Base-by-base conservation (phyloP, 2,329 filamentous ascomycete genomes). In the Aspergillus arachidicola region DNA sequence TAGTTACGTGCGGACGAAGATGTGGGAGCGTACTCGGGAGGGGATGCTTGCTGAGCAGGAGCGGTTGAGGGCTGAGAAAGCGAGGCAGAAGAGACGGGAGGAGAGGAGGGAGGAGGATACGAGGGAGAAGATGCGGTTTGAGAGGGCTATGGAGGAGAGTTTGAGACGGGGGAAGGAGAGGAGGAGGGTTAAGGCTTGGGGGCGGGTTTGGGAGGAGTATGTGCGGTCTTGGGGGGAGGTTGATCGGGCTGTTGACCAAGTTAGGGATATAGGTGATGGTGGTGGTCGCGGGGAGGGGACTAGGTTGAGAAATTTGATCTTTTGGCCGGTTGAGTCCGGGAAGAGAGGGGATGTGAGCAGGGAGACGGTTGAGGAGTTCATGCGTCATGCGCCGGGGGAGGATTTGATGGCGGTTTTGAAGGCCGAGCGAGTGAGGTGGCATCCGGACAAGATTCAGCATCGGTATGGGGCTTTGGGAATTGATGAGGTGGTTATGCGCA, bases 401-500 rank as follows among this genome's bases (percentile, higher is more conserved):
- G 28, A 61, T 62, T 60, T 86, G 23, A 59, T 79, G 16, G 81
- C 84, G 51, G 75, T 85, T 6, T 82, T 98, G 58, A 97, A 96
- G 78, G 82, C 87, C 6, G 95, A 99, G 81, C 87, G 95, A 58
- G 89, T 98, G 21, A 85, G 93, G 19, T 99, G 95, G 95, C 95
- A 99, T 81, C 95, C 95, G 4, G 95, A 99, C 80, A 99, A 98
- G 83, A 91, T 98, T 61, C 93, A 97, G 81, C 95, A 97, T 80
- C 87, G 89, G 59, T 89, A 96, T 64, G 92, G 93, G 3, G 87
- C 86, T 0, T 81, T 87, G 63, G 82, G 84, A 16, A 87, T 96
- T 56, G 90, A 94, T 55, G 84, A 87, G 28, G 84, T 84, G 4
- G 87, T 91, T 3, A 89, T 96, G 84, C 88, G 87, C 73, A 85